These are phyloP conservation scores for Pythium brachiatum DNA, from an alignment of 352 stramenopile species.

Conservation along the genomic window DNA sequence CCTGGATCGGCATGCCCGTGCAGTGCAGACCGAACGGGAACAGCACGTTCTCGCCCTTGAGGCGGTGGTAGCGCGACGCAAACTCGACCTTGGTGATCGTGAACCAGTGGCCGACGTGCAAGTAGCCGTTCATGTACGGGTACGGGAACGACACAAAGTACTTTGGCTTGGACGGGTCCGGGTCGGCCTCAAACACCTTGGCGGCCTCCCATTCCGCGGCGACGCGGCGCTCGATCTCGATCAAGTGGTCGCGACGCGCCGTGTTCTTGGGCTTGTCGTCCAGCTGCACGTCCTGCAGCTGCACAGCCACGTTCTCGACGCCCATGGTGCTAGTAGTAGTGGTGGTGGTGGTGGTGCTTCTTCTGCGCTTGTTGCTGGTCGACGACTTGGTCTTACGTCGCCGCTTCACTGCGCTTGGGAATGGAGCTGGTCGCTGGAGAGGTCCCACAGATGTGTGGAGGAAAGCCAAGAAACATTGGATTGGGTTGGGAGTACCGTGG, in stretches of 20 bases:
- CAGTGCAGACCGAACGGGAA: slow-evolving; percentile 99
- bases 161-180: slow-evolving; percentile 84
- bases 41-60: slow-evolving; percentile 98
- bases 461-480: neutral
- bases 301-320: slow-evolving; percentile 63
- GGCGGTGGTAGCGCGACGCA: slow-evolving; percentile 91
- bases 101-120: slow-evolving; percentile 98
- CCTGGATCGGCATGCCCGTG: slow-evolving; percentile 99
- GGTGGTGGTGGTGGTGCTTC: neutral
- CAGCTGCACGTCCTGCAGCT: slow-evolving; percentile 83
- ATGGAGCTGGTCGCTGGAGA: slow-evolving; percentile 6
- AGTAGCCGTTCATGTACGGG: slow-evolving; percentile 99
- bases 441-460: slow-evolving; percentile 5
- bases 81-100: slow-evolving; percentile 98
- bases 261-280: slow-evolving; percentile 65
- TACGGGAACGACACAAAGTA: slow-evolving; percentile 99
- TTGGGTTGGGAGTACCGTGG: slow-evolving; percentile 2
- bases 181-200: slow-evolving; percentile 90
- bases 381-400: slow-evolving; percentile 17
- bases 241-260: slow-evolving; percentile 86
- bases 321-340: slow-evolving; percentile 15
- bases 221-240: slow-evolving; percentile 90
- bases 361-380: slow-evolving; percentile 10
- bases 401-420: slow-evolving; percentile 21
- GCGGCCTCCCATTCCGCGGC: slow-evolving; percentile 86